phyloP scores from a whole-genome alignment of 2,329 filamentous ascomycete genomes.

The Myriangium duriaei region DNA sequence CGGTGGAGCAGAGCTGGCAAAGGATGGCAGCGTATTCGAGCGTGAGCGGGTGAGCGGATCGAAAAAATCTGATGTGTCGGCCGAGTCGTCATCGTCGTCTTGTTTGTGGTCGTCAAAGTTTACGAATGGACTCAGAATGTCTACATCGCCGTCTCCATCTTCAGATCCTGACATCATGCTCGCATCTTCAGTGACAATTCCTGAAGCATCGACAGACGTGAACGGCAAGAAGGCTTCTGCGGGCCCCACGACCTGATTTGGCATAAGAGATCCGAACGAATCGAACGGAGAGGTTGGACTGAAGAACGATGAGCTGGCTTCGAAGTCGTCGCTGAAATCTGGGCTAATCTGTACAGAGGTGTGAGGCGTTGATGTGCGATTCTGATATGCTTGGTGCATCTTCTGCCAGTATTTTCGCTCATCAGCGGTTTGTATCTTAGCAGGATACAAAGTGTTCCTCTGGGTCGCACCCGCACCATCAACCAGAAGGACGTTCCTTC shows the following conservation, averaged over 20 bases:
- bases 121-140: constrained; percentile 49
- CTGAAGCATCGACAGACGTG: constrained; percentile 11
- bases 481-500: constrained; percentile 12
- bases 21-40: constrained; percentile 41
- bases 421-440: constrained; percentile 12
- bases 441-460: constrained; percentile 13
- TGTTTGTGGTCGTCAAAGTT: constrained; percentile 54
- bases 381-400: constrained; percentile 14
- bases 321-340: constrained; percentile 12
- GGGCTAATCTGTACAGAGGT: constrained; percentile 14
- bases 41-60: constrained; percentile 30
- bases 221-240: constrained; percentile 13
- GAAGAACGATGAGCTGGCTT: constrained; percentile 6
- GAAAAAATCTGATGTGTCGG: constrained; percentile 22
- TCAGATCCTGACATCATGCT: constrained; percentile 24
- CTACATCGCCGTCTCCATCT: constrained; percentile 46
- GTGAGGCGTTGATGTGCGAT: constrained; percentile 20
- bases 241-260: constrained; percentile 12
- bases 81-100: constrained; percentile 39
- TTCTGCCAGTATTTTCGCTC: constrained; percentile 12
- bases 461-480: constrained; percentile 11
- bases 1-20: constrained; percentile 6
- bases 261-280: constrained; percentile 9
- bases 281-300: constrained; percentile 8
- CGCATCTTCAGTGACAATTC: constrained; percentile 9